Percentiles rank a stretch among this genome's conserved stretches.
These are phyloP conservation scores for Drechslera avenae DNA, from an alignment of 2,329 filamentous ascomycete genomes.

Conservation along the genomic window DNA sequence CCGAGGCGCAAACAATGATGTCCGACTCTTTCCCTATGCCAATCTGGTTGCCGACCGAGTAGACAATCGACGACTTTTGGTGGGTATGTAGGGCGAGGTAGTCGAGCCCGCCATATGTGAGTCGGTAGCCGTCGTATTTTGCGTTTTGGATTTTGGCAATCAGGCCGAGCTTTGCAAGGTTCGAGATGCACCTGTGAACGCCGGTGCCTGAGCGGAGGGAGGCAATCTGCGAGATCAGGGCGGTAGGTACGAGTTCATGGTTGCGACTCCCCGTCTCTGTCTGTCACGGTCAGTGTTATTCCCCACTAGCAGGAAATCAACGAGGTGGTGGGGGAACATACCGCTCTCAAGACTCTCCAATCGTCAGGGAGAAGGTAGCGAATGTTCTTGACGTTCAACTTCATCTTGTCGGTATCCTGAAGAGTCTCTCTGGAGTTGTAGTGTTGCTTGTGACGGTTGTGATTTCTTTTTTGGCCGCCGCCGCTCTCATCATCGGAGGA, in stretches of 20 bases:
- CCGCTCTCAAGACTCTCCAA: constrained; percentile 92
- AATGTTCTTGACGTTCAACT: constrained; percentile 90
- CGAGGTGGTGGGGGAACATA: constrained; percentile 51
- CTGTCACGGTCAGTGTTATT: constrained; percentile 58
- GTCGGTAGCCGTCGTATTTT: constrained; percentile 94
- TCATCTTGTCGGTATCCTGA: constrained; percentile 64
- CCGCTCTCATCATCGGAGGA: constrained; percentile 26
- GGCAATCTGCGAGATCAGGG: constrained; percentile 82
- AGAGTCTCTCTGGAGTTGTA: neutral
- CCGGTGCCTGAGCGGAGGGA: constrained; percentile 74
- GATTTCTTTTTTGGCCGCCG: neutral
- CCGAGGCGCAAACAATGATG: constrained; percentile 89
- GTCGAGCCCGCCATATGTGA: constrained; percentile 95
- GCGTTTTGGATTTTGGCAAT: constrained; percentile 94
- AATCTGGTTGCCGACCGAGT: constrained; percentile 91
- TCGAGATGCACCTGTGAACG: constrained; percentile 85
- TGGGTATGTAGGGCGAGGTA: constrained; percentile 95
- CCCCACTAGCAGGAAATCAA: constrained; percentile 23
- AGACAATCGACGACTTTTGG: constrained; percentile 77
- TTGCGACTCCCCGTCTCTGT: constrained; percentile 94
- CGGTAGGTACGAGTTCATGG: constrained; percentile 93
- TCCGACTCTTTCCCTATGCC: constrained; percentile 98
- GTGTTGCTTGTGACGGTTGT: neutral
- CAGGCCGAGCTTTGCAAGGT: constrained; percentile 86
- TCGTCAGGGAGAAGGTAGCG: constrained; percentile 91